These are phyloP conservation scores for Sistotremastrum niveocremeum DNA, from an alignment of 768 basidiomycete genomes.

Conservation along the genomic window DNA sequence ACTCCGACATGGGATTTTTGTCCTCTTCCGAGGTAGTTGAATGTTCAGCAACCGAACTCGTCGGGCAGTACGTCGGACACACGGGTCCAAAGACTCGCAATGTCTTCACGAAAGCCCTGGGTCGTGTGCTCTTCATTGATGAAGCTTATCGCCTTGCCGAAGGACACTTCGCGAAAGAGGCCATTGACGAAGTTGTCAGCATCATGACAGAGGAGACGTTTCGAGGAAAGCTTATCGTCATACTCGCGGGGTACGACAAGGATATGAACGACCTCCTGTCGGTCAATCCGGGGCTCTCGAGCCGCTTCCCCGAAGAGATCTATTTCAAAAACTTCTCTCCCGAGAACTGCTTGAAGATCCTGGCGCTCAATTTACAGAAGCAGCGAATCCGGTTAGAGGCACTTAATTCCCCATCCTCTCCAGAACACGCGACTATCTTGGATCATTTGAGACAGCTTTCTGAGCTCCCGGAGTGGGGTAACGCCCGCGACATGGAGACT, in stretches of 20 bases:
- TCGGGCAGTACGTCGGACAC: slow-evolving; percentile 58
- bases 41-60: slow-evolving; percentile 56
- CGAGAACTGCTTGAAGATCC: slow-evolving; percentile 33
- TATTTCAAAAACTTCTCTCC: slow-evolving; percentile 38
- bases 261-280: slow-evolving; percentile 49
- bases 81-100: slow-evolving; percentile 54
- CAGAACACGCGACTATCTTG: slow-evolving; percentile 23
- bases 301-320: slow-evolving; percentile 53
- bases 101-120: slow-evolving; percentile 50
- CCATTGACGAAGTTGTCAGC: slow-evolving; percentile 57
- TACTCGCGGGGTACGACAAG: slow-evolving; percentile 56
- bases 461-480: slow-evolving; percentile 46
- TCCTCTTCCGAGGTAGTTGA: slow-evolving; percentile 36
- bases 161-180: slow-evolving; percentile 56
- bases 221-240: slow-evolving; percentile 46
- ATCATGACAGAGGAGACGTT: slow-evolving; percentile 45
- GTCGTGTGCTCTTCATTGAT: slow-evolving; percentile 57
- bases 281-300: slow-evolving; percentile 50
- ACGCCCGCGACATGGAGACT: slow-evolving; percentile 50
- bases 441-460: slow-evolving; percentile 28
- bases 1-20: slow-evolving; percentile 49
- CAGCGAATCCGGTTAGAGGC: slow-evolving; percentile 24
- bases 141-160: slow-evolving; percentile 54
- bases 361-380: slow-evolving; percentile 34
- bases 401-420: slow-evolving; percentile 20